Percentiles rank a stretch among this genome's conserved stretches.
phyloP scores from a whole-genome alignment of 495 filamentous ascomycete genomes.

The Durotheca rogersii region DNA sequence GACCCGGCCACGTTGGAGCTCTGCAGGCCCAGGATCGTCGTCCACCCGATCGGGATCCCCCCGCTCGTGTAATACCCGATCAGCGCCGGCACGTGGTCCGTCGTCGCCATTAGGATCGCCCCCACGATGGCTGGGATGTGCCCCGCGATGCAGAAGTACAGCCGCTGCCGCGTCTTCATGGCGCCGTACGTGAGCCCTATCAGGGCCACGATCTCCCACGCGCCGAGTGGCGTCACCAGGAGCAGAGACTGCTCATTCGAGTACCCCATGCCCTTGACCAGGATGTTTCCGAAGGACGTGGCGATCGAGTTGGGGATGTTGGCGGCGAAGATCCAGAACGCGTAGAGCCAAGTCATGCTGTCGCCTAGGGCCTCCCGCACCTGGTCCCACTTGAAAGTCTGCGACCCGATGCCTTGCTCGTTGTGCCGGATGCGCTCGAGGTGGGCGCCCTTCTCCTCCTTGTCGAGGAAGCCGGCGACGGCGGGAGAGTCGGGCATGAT shows the following conservation, averaged over 20 bases:
- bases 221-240: conserved; percentile 65
- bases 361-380: conserved; percentile 56
- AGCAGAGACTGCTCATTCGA: conserved; percentile 62
- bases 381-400: conserved; percentile 65
- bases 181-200: conserved; percentile 38
- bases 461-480: conserved; percentile 64
- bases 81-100: conserved; percentile 60
- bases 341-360: conserved; percentile 54
- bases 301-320: conserved; percentile 57
- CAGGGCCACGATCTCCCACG: conserved; percentile 64
- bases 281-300: conserved; percentile 25
- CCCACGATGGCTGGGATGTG: conserved; percentile 53
- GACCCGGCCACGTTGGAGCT: conserved; percentile 69
- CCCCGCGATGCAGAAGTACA: conserved; percentile 42
- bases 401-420: conserved; percentile 68
- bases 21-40: conserved; percentile 58
- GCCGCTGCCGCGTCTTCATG: conserved; percentile 21
- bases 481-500: conserved; percentile 68
- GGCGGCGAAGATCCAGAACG: conserved; percentile 60
- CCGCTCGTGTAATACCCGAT: conserved; percentile 52
- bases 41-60: conserved; percentile 59
- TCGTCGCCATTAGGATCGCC: conserved; percentile 64
- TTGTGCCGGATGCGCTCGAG: conserved; percentile 63
- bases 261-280: conserved; percentile 44
- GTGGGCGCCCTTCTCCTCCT: conserved; percentile 58